Evolutionary conservation across 768 basidiomycete species (phyloP), one percentile per base, ranked within the genome.

Genomic region (Phaffia tasmanica): DNA sequence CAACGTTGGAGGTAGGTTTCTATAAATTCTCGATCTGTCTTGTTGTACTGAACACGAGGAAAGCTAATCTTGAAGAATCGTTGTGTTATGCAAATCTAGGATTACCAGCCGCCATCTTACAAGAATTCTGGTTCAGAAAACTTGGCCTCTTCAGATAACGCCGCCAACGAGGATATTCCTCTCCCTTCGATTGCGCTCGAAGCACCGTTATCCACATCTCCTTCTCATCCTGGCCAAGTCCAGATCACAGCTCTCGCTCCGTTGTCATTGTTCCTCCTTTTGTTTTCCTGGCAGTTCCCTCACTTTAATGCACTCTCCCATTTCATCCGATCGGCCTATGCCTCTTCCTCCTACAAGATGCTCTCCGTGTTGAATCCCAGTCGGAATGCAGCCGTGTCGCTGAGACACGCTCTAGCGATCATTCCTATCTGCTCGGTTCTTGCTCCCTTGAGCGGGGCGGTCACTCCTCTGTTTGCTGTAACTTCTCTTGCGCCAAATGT

Each of bases 221-320:
- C 32, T 27, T 47, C 25, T 48, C 68, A 55, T 57, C 57, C 25
- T 18, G 70, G 27, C 61, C 69, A 48, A 29, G 50, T 69, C 63
- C 42, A 59, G 32, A 48, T 65, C 21, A 92, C 89, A 74, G 85
- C 91, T 0, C 81, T 95, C 51, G 83, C 87, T 0, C 86, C 91
- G 0, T 77, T 88, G 66, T 84, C 86, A 2, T 79, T 99, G 2
- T 89, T 88, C 78, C 81, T 86, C 77, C 77, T 98, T 57, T 81
- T 95, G 11, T 99, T 85, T 79, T 87, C 87, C 69, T 99, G 94
- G 94, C 95, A 99, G 74, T 98, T 98, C 78, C 93, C 94, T 47
- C 94, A 99, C 76, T 98, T 99, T 79, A 97, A 93, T 76, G 77
- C 90, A 1, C 80, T 99, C n/a, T 85, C 92, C 9, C 83, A 95